Percentiles rank a stretch among this genome's conserved stretches.
Conservation (phyloP, 2,329 filamentous ascomycete species). For the Exophiala viscosa region DNA sequence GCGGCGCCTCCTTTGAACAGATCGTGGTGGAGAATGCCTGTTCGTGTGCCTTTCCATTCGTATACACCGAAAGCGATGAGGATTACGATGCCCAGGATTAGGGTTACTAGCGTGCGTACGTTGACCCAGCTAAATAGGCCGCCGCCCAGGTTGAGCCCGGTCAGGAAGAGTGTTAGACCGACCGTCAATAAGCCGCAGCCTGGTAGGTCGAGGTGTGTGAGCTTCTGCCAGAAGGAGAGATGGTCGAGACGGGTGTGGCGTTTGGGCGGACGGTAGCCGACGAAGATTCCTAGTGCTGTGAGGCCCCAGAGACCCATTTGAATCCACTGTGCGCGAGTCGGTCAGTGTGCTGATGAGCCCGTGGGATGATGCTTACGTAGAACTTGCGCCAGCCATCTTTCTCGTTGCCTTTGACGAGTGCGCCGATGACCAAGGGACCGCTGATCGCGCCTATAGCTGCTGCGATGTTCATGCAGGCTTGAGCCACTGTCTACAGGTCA, state of each 20-base stretch:
- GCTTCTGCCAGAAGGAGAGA: constrained; percentile 22
- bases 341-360: not conserved
- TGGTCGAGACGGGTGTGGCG: constrained; percentile 23
- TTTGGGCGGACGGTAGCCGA: constrained; percentile 23
- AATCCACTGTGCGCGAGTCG: constrained; percentile 14
- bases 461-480: constrained; percentile 22
- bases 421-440: constrained; percentile 22
- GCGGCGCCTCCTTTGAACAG: constrained; percentile 19
- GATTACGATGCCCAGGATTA: constrained; percentile 19
- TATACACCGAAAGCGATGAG: constrained; percentile 23
- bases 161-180: constrained; percentile 21
- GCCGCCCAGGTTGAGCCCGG: constrained; percentile 23
- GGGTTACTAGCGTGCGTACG: constrained; percentile 11
- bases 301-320: constrained; percentile 23
- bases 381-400: constrained; percentile 23
- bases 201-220: constrained; percentile 21
- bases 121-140: constrained; percentile 23
- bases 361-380: constrained; percentile 9
- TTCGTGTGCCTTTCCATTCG: constrained; percentile 24
- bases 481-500: constrained; percentile 13
- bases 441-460: constrained; percentile 16
- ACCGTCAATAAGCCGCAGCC: constrained; percentile 16
- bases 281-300: constrained; percentile 21
- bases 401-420: constrained; percentile 10
- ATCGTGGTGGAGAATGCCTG: constrained; percentile 23